Conservation (phyloP, 1,284 basidiomycete species). For the Rhodotorula glutinis region DNA sequence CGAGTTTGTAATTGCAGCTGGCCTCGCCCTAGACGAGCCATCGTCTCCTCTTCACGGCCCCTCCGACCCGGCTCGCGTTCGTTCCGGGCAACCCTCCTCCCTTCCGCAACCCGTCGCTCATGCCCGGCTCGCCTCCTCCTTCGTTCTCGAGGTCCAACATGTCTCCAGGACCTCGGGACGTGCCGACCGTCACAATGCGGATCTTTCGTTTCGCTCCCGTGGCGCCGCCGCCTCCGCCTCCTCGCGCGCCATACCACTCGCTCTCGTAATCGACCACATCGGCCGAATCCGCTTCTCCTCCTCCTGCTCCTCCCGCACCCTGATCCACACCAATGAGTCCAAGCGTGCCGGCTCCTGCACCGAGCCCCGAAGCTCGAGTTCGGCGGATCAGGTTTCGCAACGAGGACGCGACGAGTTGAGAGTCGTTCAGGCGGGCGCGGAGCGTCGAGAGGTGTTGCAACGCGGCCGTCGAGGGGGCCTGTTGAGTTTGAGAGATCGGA, state of each 20-base stretch:
- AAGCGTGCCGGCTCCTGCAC: neutral
- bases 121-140: neutral
- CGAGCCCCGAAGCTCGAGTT: neutral
- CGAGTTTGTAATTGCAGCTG: no score
- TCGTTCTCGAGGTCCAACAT: neutral
- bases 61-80: slow-evolving; percentile 19
- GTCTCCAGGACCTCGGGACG: neutral
- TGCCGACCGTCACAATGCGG: slow-evolving; percentile 9
- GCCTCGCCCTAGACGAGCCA: slow-evolving; percentile 26
- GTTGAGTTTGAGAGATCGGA: slow-evolving; percentile 23
- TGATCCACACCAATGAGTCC: neutral
- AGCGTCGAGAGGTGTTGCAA: slow-evolving; percentile 35
- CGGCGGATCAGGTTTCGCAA: slow-evolving; percentile 35
- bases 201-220: slow-evolving; percentile 3
- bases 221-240: neutral
- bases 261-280: slow-evolving; percentile 36
- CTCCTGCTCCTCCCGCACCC: neutral
- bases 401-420: slow-evolving; percentile 28
- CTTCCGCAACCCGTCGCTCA: neutral
- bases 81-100: neutral
- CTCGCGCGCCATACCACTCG: slow-evolving; percentile 32
- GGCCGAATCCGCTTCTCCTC: slow-evolving; percentile 13
- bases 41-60: slow-evolving; percentile 17
- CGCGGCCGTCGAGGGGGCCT: slow-evolving; percentile 25
- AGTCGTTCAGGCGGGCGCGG: slow-evolving; percentile 35